Evolutionary conservation across 1,139 yeast genomes (phyloP).

Genomic region (Protomyces arabidopsidicola): DNA sequence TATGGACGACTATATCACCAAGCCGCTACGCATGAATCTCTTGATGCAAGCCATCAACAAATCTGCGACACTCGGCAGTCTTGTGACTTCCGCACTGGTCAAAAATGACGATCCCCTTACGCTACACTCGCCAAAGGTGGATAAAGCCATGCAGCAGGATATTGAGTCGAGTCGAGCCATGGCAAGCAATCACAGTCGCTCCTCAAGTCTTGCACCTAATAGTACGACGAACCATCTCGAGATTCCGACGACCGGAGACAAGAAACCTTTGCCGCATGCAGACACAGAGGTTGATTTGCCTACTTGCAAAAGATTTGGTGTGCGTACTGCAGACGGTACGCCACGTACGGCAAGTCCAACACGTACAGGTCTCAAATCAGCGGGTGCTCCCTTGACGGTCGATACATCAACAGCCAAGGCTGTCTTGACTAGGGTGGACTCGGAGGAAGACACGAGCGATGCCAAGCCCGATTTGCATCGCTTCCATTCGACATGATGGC

Average conservation of each 20-base stretch:
- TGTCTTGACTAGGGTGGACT: neutral
- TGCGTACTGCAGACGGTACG: neutral
- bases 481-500: neutral
- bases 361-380: neutral
- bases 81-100: constrained; percentile 1
- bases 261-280: neutral
- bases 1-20: constrained; percentile 54
- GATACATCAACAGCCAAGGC: neutral
- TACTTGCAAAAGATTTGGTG: neutral
- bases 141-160: neutral
- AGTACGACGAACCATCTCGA: neutral
- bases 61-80: constrained; percentile 5
- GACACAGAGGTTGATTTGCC: neutral
- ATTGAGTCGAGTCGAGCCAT: neutral
- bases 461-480: neutral
- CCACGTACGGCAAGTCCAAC: neutral
- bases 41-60: constrained; percentile 11
- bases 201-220: neutral
- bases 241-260: neutral
- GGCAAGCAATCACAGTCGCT: neutral
- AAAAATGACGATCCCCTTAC: neutral
- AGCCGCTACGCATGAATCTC: constrained; percentile 41
- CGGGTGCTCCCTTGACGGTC: neutral
- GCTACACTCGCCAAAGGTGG: neutral
- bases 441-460: neutral